These are phyloP conservation scores for Rhododendron ovatum DNA, from an alignment of 148 eudicot species.

Conservation along the genomic window DNA sequence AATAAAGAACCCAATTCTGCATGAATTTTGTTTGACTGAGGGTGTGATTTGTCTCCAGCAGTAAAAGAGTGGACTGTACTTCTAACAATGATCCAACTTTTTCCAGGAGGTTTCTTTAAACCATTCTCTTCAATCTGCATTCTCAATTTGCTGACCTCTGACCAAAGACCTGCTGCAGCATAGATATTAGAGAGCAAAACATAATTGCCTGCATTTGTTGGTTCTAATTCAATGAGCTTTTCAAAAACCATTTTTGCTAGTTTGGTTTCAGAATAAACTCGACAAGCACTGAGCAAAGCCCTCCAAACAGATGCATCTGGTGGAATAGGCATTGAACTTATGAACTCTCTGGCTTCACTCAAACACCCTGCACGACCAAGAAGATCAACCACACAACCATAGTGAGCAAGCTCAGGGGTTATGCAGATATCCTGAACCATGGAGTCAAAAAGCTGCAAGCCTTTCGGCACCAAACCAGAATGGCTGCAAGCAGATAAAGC, in stretches of 20 bases:
- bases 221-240: conserved; percentile 45
- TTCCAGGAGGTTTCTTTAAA: conserved; percentile 37
- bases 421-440: conserved; percentile 37
- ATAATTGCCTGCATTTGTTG: conserved; percentile 46
- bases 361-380: conserved; percentile 40
- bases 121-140: conserved; percentile 27
- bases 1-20: conserved; percentile 24
- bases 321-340: conserved; percentile 41
- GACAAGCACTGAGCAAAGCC: conserved; percentile 39
- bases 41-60: conserved; percentile 39
- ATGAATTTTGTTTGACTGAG: conserved; percentile 25
- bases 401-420: conserved; percentile 40
- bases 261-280: conserved; percentile 22
- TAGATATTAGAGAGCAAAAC: conserved; percentile 36
- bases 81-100: conserved; percentile 43
- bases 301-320: conserved; percentile 52
- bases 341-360: conserved; percentile 32
- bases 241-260: conserved; percentile 23
- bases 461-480: conserved; percentile 43
- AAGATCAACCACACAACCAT: conserved; percentile 47
- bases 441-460: conserved; percentile 31
- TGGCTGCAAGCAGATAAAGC: conserved; percentile 48
- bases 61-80: conserved; percentile 29
- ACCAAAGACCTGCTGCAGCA: conserved; percentile 49
- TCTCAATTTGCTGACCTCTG: conserved; percentile 36